These are phyloP conservation scores for Aspergillus carlsbadensis DNA, from an alignment of 495 filamentous ascomycete genomes.

Conservation along the genomic window DNA sequence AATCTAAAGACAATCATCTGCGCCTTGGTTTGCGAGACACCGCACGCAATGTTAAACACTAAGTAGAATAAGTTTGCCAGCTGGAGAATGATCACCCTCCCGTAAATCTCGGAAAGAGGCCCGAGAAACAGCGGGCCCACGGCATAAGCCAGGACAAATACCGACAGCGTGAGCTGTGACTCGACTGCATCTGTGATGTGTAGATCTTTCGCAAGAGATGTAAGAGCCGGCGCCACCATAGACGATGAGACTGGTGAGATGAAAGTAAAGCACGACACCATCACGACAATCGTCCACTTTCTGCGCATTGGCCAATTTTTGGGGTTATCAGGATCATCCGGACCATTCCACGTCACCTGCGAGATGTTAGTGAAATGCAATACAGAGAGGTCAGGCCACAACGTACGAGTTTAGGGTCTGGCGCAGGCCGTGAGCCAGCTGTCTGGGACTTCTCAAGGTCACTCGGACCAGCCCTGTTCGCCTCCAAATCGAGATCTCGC, in stretches of 20 bases:
- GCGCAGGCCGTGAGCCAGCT: conserved; percentile 14
- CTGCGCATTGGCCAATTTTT: conserved; percentile 54
- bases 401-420: conserved; percentile 31
- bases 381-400: not conserved
- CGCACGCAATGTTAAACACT: conserved; percentile 57
- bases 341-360: conserved; percentile 55
- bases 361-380: conserved; percentile 3
- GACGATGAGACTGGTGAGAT: conserved; percentile 71
- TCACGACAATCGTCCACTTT: conserved; percentile 63
- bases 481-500: conserved; percentile 32
- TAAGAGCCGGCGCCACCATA: conserved; percentile 70
- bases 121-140: conserved; percentile 68
- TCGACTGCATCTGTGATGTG: conserved; percentile 55
- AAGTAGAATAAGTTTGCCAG: conserved; percentile 65
- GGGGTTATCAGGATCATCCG: conserved; percentile 58
- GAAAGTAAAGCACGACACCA: conserved; percentile 64
- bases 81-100: conserved; percentile 61
- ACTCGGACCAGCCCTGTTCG: conserved; percentile 2
- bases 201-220: conserved; percentile 56
- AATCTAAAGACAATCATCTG: conserved; percentile 58
- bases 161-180: conserved; percentile 60
- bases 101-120: conserved; percentile 74
- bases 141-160: conserved; percentile 76
- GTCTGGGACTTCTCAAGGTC: conserved; percentile 29
- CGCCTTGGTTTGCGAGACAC: conserved; percentile 46